These are phyloP conservation scores for Boletus coccyginus DNA, from an alignment of 768 basidiomycete genomes.

Conservation along the genomic window DNA sequence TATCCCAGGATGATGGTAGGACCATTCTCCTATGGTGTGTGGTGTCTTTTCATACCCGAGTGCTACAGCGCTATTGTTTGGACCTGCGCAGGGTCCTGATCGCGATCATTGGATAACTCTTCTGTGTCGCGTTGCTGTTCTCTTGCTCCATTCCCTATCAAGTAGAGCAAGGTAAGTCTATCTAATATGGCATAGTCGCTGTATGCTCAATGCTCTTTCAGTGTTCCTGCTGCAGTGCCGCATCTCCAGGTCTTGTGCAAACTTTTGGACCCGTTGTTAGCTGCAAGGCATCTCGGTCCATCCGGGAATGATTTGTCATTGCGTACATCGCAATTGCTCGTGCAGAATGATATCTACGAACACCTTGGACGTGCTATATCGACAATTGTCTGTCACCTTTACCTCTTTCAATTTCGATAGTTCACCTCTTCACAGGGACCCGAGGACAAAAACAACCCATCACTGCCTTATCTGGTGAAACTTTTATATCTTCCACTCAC, in stretches of 20 bases:
- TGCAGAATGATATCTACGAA: constrained; percentile 46
- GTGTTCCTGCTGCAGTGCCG: constrained; percentile 43
- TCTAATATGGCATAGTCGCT: not conserved
- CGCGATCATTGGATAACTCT: constrained; percentile 60
- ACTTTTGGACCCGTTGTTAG: constrained; percentile 36
- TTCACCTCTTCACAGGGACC: constrained; percentile 42
- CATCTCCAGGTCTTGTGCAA: constrained; percentile 53
- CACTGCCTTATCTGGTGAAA: constrained; percentile 28
- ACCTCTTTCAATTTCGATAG: not conserved
- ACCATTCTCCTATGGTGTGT: not conserved
- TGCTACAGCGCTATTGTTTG: constrained; percentile 39
- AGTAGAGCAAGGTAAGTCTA: constrained; percentile 46
- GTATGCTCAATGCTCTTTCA: constrained; percentile 22
- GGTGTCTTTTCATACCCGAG: constrained; percentile 1
- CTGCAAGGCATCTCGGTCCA: constrained; percentile 20
- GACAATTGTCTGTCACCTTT: constrained; percentile 45
- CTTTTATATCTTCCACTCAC: constrained; percentile 25
- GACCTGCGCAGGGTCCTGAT: constrained; percentile 37
- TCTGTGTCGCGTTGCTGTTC: constrained; percentile 44
- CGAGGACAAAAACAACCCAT: constrained; percentile 47
- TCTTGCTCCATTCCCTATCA: constrained; percentile 54
- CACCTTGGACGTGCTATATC: constrained; percentile 17
- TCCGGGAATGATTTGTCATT: constrained; percentile 32
- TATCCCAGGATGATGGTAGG: constrained; percentile 22
- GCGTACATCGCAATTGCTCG: constrained; percentile 43